Evolutionary conservation across 805 yeast genomes (phyloP), one percentile per base, ranked within the genome.

Genomic region (Yamadazyma sp.): DNA sequence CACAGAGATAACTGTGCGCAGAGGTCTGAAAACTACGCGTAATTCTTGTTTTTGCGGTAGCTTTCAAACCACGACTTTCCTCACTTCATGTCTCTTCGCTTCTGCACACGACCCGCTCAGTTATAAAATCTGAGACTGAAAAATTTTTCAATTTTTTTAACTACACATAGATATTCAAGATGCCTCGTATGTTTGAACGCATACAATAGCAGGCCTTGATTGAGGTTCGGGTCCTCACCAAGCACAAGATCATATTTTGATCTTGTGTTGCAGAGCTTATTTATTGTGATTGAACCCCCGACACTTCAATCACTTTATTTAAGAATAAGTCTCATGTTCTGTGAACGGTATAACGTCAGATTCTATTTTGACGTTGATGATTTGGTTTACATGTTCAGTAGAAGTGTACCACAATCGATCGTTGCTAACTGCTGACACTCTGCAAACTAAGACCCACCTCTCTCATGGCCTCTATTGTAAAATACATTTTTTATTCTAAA

Each of bases 221-320:
- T 54, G 83, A 76, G 84, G 83, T 74, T 80, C 86, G 84, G 85
- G 85, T 72, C 85, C 85, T 80, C 84, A 60, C 59, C n/a, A n/a
- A n/a, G n/a, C n/a, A n/a, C n/a, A n/a, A n/a, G n/a, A n/a, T n/a
- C n/a, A n/a, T n/a, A n/a, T n/a, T n/a, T n/a, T n/a, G n/a, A n/a
- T n/a, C n/a, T n/a, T n/a, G n/a, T n/a, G n/a, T n/a, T 20, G 16
- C 46, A 40, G 49, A 41, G 47, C 47, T 49, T 40, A 41, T 44
- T 47, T 47, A 42, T 59, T 67, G 78, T 75, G 76, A 65, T 82
- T 81, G 84, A 81, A 83, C 57, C 67, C 90, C 90, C 87, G 91
- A 83, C 91, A 83, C 91, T 83, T 82, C 84, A 78, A 82, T 69
- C 67, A 70, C 76, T 67, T 57, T 43, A 46, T 26, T 33, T 41